Conservation (phyloP, 805 yeast genomes). For the Teunomyces pallodes region DNA sequence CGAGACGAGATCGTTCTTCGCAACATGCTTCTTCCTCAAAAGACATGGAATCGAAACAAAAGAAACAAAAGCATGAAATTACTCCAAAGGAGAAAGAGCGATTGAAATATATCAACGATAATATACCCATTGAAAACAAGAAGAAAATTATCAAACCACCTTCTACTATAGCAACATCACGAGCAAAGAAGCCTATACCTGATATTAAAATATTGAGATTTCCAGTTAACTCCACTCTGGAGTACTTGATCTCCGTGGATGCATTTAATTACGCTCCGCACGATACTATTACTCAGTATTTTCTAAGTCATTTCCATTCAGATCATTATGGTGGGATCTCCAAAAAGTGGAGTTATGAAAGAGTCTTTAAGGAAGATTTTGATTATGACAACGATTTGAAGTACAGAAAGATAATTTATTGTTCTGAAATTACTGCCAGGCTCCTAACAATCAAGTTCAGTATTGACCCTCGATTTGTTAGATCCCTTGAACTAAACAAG, state of each 20-base stretch:
- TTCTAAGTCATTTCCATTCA: conserved; percentile 83
- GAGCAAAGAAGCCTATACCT: conserved; percentile 45
- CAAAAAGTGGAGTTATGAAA: conserved; percentile 62
- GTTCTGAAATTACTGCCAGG: conserved; percentile 67
- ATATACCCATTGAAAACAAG: conserved; percentile 11
- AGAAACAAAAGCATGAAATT: conserved; percentile 9
- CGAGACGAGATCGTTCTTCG: neutral
- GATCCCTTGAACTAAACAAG: conserved; percentile 38
- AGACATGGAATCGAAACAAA: neutral
- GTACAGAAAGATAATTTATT: conserved; percentile 61
- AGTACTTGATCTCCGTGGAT: conserved; percentile 55
- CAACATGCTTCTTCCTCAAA: neutral
- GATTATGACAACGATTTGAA: conserved; percentile 22
- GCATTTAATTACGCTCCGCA: conserved; percentile 57
- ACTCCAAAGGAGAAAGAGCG: conserved; percentile 18
- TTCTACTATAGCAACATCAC: conserved; percentile 14
- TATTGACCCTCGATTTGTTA: conserved; percentile 48
- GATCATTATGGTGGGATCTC: conserved; percentile 91
- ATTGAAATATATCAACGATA: neutral
- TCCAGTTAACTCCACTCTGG: conserved; percentile 14
- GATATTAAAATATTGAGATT: conserved; percentile 52
- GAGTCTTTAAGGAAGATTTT: conserved; percentile 29
- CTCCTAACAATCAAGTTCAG: conserved; percentile 55
- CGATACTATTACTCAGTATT: conserved; percentile 48
- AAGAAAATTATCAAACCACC: conserved; percentile 9